These are phyloP conservation scores for Alnus glutinosa DNA, from an alignment of 306 rosid species.

Conservation along the genomic window DNA sequence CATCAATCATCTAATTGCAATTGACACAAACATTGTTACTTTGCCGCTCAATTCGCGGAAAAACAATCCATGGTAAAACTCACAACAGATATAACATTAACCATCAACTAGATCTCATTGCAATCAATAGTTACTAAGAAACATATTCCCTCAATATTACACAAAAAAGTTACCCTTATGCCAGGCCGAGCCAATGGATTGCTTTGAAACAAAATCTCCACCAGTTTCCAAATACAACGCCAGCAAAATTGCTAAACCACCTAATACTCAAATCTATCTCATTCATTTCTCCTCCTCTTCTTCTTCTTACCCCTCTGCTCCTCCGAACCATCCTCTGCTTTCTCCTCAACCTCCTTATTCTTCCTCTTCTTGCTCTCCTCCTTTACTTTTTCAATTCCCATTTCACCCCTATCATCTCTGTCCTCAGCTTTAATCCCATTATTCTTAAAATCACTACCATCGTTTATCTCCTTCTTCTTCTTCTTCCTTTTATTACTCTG, in stretches of 20 bases:
- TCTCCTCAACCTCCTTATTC: constrained; percentile 3
- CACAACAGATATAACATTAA: neutral
- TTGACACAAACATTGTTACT: neutral
- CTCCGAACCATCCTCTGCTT: constrained; percentile 14
- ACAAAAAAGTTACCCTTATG: neutral
- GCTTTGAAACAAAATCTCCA: neutral
- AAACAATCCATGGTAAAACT: too few relatives aligned
- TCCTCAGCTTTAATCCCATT: neutral
- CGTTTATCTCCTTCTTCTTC: neutral
- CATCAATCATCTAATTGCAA: neutral
- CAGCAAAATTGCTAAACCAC: neutral
- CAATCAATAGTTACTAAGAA: neutral
- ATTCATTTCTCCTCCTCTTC: constrained; percentile 26
- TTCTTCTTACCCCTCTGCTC: constrained; percentile 15
- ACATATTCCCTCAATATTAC: neutral
- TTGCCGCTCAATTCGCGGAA: neutral
- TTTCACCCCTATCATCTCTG: neutral
- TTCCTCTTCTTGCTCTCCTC: constrained; percentile 8
- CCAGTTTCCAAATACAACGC: neutral
- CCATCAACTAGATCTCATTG: neutral
- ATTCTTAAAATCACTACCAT: neutral
- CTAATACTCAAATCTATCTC: neutral
- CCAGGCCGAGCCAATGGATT: neutral
- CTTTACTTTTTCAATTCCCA: constrained; percentile 1
- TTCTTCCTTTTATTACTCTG: constrained; percentile 19